Evolutionary conservation across 805 yeast species (phyloP).

Genomic region (Saccharomyces eubayanus): DNA sequence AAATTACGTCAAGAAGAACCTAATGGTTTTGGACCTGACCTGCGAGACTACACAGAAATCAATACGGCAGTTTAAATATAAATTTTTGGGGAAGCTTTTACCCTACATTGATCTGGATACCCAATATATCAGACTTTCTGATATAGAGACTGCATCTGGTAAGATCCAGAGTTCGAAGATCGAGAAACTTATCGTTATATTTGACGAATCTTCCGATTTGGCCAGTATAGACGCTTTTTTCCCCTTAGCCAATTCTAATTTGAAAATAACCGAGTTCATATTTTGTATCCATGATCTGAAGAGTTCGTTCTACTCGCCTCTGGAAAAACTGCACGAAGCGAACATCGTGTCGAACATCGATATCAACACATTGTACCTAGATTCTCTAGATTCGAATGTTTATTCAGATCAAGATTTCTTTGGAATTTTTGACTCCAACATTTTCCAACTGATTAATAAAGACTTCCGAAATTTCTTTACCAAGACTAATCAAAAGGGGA

Average conservation of each 20-base stretch:
- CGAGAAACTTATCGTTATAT: background rate
- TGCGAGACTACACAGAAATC: background rate
- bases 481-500: constrained; percentile 6
- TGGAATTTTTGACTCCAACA: constrained; percentile 10
- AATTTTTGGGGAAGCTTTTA: background rate
- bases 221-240: background rate
- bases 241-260: background rate
- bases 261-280: background rate
- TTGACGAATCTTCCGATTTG: background rate
- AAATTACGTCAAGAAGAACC: background rate
- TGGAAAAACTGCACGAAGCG: background rate
- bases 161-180: background rate
- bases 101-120: background rate
- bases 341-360: background rate
- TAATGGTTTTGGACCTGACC: background rate
- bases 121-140: background rate
- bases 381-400: background rate
- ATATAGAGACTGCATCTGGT: background rate
- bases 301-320: background rate
- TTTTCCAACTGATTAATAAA: constrained; percentile 3
- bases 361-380: background rate
- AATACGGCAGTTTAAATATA: background rate
- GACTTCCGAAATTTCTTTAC: background rate
- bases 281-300: background rate
- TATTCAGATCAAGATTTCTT: constrained; percentile 6